phyloP scores from a whole-genome alignment of 441 rosid species.

The Gossypium aridum region DNA sequence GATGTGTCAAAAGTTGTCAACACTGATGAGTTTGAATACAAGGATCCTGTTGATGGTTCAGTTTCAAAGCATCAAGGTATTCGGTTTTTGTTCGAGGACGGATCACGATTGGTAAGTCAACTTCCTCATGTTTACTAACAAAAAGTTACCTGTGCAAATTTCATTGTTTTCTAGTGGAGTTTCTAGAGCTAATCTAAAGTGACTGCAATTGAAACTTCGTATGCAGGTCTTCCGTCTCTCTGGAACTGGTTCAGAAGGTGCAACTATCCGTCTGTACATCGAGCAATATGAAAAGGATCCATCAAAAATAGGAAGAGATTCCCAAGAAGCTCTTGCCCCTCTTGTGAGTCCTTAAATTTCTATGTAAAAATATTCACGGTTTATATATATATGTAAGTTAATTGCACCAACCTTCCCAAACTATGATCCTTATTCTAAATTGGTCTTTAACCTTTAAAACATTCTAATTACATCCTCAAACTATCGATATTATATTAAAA shows the following conservation, averaged over 20 bases:
- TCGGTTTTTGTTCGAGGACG: conserved; percentile 88
- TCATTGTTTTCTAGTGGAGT: background rate
- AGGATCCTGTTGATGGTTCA: conserved; percentile 94
- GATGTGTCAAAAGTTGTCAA: conserved; percentile 66
- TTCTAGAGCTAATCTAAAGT: background rate
- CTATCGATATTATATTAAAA: too few relatives aligned
- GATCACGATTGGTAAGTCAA: conserved; percentile 82
- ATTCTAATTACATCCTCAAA: too few relatives aligned
- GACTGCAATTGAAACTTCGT: background rate
- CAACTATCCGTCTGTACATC: conserved; percentile 90
- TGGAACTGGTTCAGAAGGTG: conserved; percentile 98
- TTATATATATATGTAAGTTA: too few relatives aligned
- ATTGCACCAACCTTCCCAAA: too few relatives aligned
- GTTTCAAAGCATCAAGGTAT: conserved; percentile 90
- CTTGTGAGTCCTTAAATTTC: conserved; percentile 42
- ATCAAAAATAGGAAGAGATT: conserved; percentile 76
- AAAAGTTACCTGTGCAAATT: conserved; percentile 11
- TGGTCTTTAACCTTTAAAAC: too few relatives aligned
- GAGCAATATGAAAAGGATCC: conserved; percentile 96
- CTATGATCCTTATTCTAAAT: too few relatives aligned
- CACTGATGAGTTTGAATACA: conserved; percentile 94
- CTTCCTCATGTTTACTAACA: conserved; percentile 21
- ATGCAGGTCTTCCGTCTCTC: conserved; percentile 88
- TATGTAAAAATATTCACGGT: background rate
- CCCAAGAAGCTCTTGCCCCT: conserved; percentile 84